Evolutionary conservation across 2,329 filamentous ascomycete species (phyloP).

Genomic region (Thielaviopsis musarum): DNA sequence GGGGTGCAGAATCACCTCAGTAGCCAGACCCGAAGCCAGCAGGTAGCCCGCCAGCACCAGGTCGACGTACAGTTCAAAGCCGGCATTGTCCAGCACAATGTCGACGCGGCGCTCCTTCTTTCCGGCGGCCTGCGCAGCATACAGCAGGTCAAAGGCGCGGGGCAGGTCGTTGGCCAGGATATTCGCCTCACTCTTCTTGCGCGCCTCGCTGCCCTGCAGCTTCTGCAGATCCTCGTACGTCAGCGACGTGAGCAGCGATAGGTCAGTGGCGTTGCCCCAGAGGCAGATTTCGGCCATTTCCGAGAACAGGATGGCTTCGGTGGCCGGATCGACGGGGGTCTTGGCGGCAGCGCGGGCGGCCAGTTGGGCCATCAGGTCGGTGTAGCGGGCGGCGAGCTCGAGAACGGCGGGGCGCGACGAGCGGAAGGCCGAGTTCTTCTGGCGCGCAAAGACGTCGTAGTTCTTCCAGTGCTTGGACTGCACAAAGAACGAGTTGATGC

Average conservation of each 20-base stretch:
- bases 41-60: conserved; percentile 83
- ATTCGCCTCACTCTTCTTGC: conserved; percentile 78
- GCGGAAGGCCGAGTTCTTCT: conserved; percentile 84
- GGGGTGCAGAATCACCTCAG: conserved; percentile 72
- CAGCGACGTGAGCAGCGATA: conserved; percentile 76
- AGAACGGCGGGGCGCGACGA: conserved; percentile 76
- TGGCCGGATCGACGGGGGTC: conserved; percentile 36
- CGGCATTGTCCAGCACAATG: conserved; percentile 91
- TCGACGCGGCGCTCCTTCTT: conserved; percentile 44
- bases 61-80: conserved; percentile 94
- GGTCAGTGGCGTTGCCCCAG: conserved; percentile 92
- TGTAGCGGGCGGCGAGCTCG: conserved; percentile 66
- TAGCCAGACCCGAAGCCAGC: conserved; percentile 69
- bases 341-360: conserved; percentile 38
- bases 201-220: conserved; percentile 73
- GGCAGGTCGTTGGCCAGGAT: conserved; percentile 78
- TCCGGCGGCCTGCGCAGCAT: conserved; percentile 39
- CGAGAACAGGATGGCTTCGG: conserved; percentile 63
- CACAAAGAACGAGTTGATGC: conserved; percentile 63
- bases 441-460: conserved; percentile 78
- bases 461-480: conserved; percentile 67
- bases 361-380: conserved; percentile 39
- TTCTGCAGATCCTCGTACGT: conserved; percentile 96
- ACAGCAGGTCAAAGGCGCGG: conserved; percentile 51
- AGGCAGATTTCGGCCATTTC: conserved; percentile 96